A percentile compares a stretch with the other conserved stretches of the same genome.
phyloP scores from a whole-genome alignment of 352 stramenopile genomes.

The Phytophthora megakarya region DNA sequence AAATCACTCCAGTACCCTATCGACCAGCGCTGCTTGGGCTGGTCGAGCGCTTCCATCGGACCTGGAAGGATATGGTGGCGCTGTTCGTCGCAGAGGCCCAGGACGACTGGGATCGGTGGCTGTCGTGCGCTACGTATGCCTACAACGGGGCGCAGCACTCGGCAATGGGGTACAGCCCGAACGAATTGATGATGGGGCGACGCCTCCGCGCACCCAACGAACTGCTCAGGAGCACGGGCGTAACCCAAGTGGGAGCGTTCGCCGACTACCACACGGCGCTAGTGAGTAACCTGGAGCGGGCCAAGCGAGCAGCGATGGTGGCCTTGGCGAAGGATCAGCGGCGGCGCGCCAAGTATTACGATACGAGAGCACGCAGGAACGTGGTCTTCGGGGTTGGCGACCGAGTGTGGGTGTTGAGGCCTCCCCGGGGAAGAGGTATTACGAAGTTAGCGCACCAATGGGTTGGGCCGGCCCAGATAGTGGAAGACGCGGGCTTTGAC shows the following conservation, averaged over 20 bases:
- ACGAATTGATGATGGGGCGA: conserved; percentile 16
- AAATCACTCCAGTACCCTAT: conserved; percentile 24
- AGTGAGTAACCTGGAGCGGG: background rate
- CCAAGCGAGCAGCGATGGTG: background rate
- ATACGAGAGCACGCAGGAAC: background rate
- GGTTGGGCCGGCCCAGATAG: background rate
- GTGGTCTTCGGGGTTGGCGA: conserved; percentile 4
- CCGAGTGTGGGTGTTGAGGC: conserved; percentile 2
- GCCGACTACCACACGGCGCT: background rate
- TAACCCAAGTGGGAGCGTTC: background rate
- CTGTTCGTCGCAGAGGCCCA: too few relatives aligned
- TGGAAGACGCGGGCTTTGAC: background rate
- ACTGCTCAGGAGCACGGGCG: conserved; percentile 5
- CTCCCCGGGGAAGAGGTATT: background rate
- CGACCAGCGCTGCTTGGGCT: conserved; percentile 12
- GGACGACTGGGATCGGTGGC: too few relatives aligned
- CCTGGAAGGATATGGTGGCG: too few relatives aligned
- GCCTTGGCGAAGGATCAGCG: background rate
- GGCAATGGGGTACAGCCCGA: background rate
- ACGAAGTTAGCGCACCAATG: too few relatives aligned
- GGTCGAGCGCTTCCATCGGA: too few relatives aligned
- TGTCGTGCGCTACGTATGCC: too few relatives aligned
- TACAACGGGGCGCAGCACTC: too few relatives aligned
- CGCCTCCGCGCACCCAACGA: conserved; percentile 5
- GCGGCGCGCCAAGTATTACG: conserved; percentile 6